Base-by-base conservation (phyloP, 2,329 filamentous ascomycete genomes). In the Tolypocladium tropicale region DNA sequence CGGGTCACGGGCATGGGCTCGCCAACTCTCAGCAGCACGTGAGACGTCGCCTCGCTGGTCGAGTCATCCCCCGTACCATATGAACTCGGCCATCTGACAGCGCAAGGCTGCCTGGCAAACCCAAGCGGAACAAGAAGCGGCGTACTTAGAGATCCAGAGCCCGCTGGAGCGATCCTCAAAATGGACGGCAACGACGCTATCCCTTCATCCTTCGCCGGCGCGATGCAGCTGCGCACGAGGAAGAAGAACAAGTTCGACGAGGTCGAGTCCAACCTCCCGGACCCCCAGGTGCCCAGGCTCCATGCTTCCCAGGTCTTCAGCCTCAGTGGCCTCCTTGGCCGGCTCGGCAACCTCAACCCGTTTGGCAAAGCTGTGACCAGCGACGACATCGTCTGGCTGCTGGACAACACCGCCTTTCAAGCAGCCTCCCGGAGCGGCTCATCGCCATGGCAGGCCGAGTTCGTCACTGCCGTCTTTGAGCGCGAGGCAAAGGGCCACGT, bases 371-470 rank as follows among this genome's bases (percentile, higher is more conserved):
- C 77, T 36, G 80, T 90, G 51, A 79, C 83, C 55, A 76, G 78
- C 18, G 73, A 81, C 41, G 88, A 96, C 68, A 83, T 82, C 16
- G 84, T 96, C 43, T 96, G 93, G 93, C 76, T 96, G 9, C 77
- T 96, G 52, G 91, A 97, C 74, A 96, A 94, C 65, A 93, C 89
- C 3, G 92, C 91, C 5, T 93, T 87, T 68, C 82, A 83, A 58
- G 72, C 75, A 50, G 65, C 72, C 21, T 64, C 69, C 57, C 70
- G 72, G 2, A 73, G 72, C 54, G 39, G 11, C 4, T 30, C 25
- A 3, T 30, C 43, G 10, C 69, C 67, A 54, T 96, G 91, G 90
- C 79, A 89, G 65, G 88, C 88, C 30, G 90, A 96, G 67, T 91
- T 92, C 59, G 84, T 95, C 0, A 83, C 88, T 2, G 89, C 88